Evolutionary conservation across 305 asterid genomes (phyloP).

Genomic region (Fraxinus angustifolia): DNA sequence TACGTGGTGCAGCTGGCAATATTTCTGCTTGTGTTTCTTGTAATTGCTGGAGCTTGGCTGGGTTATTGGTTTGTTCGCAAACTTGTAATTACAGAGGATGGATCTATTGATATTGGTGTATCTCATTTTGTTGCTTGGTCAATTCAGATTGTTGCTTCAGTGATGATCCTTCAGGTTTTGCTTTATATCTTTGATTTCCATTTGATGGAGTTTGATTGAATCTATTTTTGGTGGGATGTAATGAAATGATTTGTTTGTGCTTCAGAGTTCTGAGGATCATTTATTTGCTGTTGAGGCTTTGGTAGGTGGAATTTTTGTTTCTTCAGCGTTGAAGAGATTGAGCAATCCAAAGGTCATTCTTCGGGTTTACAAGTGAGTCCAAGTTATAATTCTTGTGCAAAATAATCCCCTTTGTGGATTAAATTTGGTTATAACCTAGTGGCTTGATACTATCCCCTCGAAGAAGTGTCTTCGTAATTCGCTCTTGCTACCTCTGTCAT

Average conservation of each 20-base stretch:
- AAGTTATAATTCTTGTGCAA: not conserved
- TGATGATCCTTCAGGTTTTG: conserved; percentile 79
- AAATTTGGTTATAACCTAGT: not conserved
- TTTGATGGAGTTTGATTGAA: not conserved
- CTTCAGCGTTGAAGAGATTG: conserved; percentile 41
- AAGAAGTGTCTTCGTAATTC: not conserved
- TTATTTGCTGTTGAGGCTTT: conserved; percentile 68
- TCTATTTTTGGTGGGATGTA: conserved; percentile 10
- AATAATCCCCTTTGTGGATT: not conserved
- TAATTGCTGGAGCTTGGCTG: conserved; percentile 80
- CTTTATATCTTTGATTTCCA: conserved; percentile 16
- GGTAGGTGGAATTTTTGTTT: conserved; percentile 50
- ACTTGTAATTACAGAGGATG: conserved; percentile 74
- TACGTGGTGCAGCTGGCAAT: conserved; percentile 52
- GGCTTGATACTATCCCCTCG: not conserved
- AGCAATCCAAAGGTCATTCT: conserved; percentile 41
- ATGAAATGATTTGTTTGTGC: conserved; percentile 19
- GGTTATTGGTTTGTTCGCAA: conserved; percentile 92
- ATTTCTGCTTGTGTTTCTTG: conserved; percentile 61
- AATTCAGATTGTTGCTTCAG: conserved; percentile 63
- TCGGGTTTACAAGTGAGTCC: conserved; percentile 58
- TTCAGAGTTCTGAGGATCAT: conserved; percentile 77
- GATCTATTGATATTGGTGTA: conserved; percentile 66
- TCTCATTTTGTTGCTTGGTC: conserved; percentile 76
- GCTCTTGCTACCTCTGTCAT: not conserved